phyloP scores from a whole-genome alignment of 495 filamentous ascomycete genomes.

The Aspergillus funiculosus region DNA sequence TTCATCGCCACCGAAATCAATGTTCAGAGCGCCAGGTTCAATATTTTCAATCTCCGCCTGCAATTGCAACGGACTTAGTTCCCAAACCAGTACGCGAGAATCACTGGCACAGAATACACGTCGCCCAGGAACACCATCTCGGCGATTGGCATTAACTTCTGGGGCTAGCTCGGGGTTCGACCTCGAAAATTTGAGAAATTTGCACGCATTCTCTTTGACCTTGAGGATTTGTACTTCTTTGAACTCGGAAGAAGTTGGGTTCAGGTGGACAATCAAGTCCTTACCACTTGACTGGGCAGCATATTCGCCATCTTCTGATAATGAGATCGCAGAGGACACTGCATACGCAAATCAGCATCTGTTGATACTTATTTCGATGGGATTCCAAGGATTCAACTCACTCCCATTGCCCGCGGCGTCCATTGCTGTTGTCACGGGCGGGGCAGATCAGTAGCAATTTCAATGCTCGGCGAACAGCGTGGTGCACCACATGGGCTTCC shows the following conservation, averaged over 20 bases:
- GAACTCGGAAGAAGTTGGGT: constrained; percentile 26
- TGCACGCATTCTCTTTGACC: constrained; percentile 29
- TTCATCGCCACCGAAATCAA: constrained; percentile 40
- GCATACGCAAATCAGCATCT: constrained; percentile 1
- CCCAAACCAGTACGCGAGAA: constrained; percentile 34
- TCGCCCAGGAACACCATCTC: constrained; percentile 12
- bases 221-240: constrained; percentile 32
- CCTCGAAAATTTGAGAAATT: constrained; percentile 31
- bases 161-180: not conserved
- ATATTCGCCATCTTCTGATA: constrained; percentile 36
- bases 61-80: constrained; percentile 31
- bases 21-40: constrained; percentile 30
- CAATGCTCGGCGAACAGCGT: not conserved
- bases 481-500: not conserved
- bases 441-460: constrained; percentile 7
- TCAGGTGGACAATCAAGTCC: constrained; percentile 35
- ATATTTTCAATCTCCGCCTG: constrained; percentile 41
- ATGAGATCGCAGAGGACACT: constrained; percentile 23
- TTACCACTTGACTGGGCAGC: constrained; percentile 32
- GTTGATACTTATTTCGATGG: not conserved
- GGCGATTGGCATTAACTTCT: not conserved
- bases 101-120: constrained; percentile 34
- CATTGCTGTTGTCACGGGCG: constrained; percentile 27
- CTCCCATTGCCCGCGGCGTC: constrained; percentile 31
- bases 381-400: constrained; percentile 12